Evolutionary conservation across 2,329 filamentous ascomycete genomes (phyloP).

Genomic region (Clonostachys byssicola): DNA sequence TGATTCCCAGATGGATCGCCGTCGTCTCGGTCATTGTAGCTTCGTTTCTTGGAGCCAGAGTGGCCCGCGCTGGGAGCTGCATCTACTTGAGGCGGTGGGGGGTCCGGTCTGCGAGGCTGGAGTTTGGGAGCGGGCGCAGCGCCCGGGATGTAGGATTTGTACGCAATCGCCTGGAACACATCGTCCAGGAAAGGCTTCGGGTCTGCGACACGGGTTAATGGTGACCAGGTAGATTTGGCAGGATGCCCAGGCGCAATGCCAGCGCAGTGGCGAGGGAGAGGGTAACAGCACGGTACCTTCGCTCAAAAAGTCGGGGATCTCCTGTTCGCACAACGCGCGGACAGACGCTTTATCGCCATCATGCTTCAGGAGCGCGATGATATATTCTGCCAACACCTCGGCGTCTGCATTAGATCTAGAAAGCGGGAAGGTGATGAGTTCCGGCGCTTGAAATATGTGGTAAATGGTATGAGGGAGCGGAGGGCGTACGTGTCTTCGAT

Average conservation of each 20-base stretch:
- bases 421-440: constrained; percentile 4
- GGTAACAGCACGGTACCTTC: constrained; percentile 42
- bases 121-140: constrained; percentile 32
- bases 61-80: neutral
- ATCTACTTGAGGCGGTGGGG: neutral
- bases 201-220: constrained; percentile 12
- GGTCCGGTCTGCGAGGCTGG: neutral
- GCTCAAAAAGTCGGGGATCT: constrained; percentile 72
- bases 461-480: too few relatives aligned
- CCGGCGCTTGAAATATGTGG: too few relatives aligned
- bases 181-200: constrained; percentile 60
- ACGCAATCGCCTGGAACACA: constrained; percentile 61
- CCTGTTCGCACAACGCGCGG: constrained; percentile 62
- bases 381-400: constrained; percentile 79
- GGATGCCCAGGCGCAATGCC: too few relatives aligned
- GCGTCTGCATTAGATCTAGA: constrained; percentile 72
- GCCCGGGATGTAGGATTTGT: constrained; percentile 57
- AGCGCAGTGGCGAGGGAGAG: neutral
- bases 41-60: constrained; percentile 23
- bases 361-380: constrained; percentile 71
- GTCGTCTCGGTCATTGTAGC: constrained; percentile 19
- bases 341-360: constrained; percentile 64
- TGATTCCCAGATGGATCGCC: neutral
- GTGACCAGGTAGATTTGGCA: too few relatives aligned
- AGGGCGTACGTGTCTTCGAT: constrained; percentile 66